Percentiles rank a stretch among this genome's conserved stretches.
These are phyloP conservation scores for Dillenia turbinata DNA, from an alignment of 164 flowering plant species.

Conservation along the genomic window DNA sequence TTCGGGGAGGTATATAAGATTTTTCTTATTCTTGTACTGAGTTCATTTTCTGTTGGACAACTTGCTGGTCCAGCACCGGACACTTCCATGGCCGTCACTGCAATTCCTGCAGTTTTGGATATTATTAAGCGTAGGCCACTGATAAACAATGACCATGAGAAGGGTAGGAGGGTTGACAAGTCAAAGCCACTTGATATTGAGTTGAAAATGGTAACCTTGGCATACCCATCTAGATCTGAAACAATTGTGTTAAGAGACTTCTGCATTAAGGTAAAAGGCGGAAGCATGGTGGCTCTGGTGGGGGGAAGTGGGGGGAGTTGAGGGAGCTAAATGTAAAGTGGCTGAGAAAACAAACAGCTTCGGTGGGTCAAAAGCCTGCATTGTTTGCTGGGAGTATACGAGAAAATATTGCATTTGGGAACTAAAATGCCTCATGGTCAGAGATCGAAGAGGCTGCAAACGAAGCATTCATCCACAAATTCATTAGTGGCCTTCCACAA, in stretches of 20 bases:
- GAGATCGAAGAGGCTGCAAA: conserved; percentile 78
- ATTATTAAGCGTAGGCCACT: conserved; percentile 44
- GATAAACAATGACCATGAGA: conserved; percentile 28
- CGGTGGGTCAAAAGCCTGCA: conserved; percentile 83
- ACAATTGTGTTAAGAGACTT: conserved; percentile 52
- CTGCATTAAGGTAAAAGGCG: conserved; percentile 47
- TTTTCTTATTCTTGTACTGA: conserved; percentile 66
- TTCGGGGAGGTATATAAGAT: conserved; percentile 60
- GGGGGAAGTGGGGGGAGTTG: conserved; percentile 74
- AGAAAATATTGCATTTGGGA: conserved; percentile 70
- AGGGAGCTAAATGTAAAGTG: conserved; percentile 60
- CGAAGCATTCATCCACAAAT: conserved; percentile 65
- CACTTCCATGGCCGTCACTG: conserved; percentile 50
- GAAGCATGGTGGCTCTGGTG: conserved; percentile 67
- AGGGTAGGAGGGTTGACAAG: conserved; percentile 35
- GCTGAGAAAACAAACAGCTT: conserved; percentile 62
- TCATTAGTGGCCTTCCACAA: conserved; percentile 65
- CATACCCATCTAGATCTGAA: conserved; percentile 67
- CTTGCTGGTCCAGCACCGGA: conserved; percentile 80
- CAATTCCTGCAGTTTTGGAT: conserved; percentile 51
- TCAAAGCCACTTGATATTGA: conserved; percentile 45
- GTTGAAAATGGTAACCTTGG: conserved; percentile 55
- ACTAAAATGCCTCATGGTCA: conserved; percentile 55
- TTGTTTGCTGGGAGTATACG: conserved; percentile 64
- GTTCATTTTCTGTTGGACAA: conserved; percentile 81